phyloP scores from a whole-genome alignment of 257 asterid species.

The Solanum peruvianum region DNA sequence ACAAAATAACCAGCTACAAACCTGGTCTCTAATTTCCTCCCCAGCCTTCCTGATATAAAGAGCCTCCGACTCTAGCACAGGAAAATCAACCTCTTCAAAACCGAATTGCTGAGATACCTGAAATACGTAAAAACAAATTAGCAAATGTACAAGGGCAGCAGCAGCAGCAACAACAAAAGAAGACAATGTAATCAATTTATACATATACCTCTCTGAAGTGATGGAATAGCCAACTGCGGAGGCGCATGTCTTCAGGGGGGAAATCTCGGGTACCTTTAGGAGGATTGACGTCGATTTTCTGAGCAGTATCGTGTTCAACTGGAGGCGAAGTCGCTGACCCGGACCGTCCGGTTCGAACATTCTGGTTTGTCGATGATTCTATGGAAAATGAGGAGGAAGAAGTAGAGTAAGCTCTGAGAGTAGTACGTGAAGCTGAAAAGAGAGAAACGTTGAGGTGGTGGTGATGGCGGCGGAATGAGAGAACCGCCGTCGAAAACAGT shows the following conservation, averaged over 20 bases:
- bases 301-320: conserved; percentile 14
- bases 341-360: conserved; percentile 46
- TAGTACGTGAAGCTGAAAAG: not conserved
- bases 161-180: not conserved
- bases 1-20: conserved; percentile 6
- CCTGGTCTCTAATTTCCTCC: conserved; percentile 97
- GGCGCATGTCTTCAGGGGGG: conserved; percentile 96
- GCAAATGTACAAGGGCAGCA: not conserved
- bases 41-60: conserved; percentile 92
- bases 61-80: conserved; percentile 90
- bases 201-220: conserved; percentile 64
- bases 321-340: conserved; percentile 59
- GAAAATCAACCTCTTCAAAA: conserved; percentile 95
- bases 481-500: conserved; percentile 20
- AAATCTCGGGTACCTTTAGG: conserved; percentile 97
- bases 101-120: conserved; percentile 72
- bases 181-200: not conserved
- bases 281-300: conserved; percentile 86
- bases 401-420: conserved; percentile 2
- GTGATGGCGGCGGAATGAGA: not conserved
- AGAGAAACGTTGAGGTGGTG: not conserved
- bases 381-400: conserved; percentile 3
- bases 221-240: conserved; percentile 83
- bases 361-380: conserved; percentile 26
- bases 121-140: not conserved